Percentiles rank a stretch among this genome's conserved stretches.
phyloP scores from a whole-genome alignment of 1,284 basidiomycete genomes.

The Marasmius oreades region DNA sequence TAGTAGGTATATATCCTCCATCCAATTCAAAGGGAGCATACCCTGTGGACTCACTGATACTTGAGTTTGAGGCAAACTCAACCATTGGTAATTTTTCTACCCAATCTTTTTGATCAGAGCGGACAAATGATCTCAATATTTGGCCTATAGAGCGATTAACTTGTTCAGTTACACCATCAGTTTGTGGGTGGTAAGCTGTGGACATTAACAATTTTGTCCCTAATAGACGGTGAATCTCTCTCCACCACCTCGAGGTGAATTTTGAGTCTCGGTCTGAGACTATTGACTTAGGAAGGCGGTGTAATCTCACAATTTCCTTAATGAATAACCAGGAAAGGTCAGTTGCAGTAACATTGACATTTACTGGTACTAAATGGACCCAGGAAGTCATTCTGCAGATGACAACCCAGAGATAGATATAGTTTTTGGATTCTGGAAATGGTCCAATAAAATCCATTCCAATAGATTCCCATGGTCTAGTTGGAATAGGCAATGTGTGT shows the following conservation, averaged over 20 bases:
- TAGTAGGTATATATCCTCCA: constrained; percentile 18
- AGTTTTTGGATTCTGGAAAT: constrained; percentile 19
- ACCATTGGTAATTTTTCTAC: constrained; percentile 24
- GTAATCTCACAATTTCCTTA: constrained; percentile 21
- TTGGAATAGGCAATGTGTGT: constrained; percentile 7
- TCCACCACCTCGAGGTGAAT: constrained; percentile 27
- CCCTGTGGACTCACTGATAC: constrained; percentile 25
- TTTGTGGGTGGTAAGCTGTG: neutral
- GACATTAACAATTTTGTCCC: constrained; percentile 17
- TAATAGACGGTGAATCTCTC: constrained; percentile 21
- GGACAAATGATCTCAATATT: constrained; percentile 24
- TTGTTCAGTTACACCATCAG: constrained; percentile 19
- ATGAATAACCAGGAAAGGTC: constrained; percentile 12
- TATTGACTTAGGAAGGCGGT: constrained; percentile 22
- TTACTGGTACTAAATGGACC: constrained; percentile 20
- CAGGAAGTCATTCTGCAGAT: constrained; percentile 19
- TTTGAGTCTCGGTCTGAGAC: constrained; percentile 24
- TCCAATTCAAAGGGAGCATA: constrained; percentile 36
- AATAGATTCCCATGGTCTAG: constrained; percentile 24
- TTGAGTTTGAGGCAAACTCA: constrained; percentile 17
- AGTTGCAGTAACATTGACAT: constrained; percentile 11
- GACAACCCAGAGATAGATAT: constrained; percentile 11
- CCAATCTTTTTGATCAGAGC: constrained; percentile 32
- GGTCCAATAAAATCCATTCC: constrained; percentile 28
- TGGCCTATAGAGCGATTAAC: constrained; percentile 22